A percentile compares a stretch with the other conserved stretches of the same genome.
phyloP scores from a whole-genome alignment of 768 basidiomycete genomes.

The Suillus spraguei region DNA sequence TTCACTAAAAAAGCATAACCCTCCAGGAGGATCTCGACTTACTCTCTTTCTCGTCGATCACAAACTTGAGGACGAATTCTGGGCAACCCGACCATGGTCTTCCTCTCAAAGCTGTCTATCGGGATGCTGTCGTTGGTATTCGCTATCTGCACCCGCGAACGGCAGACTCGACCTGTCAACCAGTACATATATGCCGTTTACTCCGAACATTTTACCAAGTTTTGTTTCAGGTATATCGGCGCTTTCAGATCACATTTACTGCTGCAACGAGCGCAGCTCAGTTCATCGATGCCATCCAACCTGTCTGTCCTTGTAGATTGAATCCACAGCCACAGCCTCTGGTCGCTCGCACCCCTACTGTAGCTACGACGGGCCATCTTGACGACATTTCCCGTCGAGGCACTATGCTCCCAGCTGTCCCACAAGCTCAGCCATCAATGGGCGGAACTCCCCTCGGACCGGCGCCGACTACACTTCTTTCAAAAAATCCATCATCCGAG shows the following conservation, averaged over 20 bases:
- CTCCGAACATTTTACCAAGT: constrained; percentile 7
- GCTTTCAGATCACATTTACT: constrained; percentile 75
- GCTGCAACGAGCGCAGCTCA: constrained; percentile 49
- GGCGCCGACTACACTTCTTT: neutral
- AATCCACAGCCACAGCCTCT: constrained; percentile 40
- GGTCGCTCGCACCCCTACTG: constrained; percentile 20
- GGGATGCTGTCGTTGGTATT: constrained; percentile 71
- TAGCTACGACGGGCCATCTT: constrained; percentile 11
- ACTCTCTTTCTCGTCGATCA: constrained; percentile 60
- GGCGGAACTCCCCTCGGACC: neutral
- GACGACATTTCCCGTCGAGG: constrained; percentile 20
- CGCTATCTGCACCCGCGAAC: constrained; percentile 64
- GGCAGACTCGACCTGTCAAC: constrained; percentile 27
- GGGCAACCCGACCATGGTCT: constrained; percentile 51
- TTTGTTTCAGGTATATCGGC: constrained; percentile 59
- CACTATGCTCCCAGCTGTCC: constrained; percentile 12
- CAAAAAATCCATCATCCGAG: constrained; percentile 1
- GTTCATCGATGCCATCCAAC: constrained; percentile 63
- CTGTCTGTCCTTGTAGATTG: constrained; percentile 75
- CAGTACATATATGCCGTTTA: constrained; percentile 27
- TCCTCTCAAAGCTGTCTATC: constrained; percentile 82
- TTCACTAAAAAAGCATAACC: constrained; percentile 11
- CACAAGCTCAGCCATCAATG: constrained; percentile 15
- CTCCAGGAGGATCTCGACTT: constrained; percentile 78
- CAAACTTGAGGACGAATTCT: constrained; percentile 29